A percentile compares a stretch with the other conserved stretches of the same genome.
phyloP scores from a whole-genome alignment of 768 basidiomycete genomes.

The Pleurotus salmoneostramineus region DNA sequence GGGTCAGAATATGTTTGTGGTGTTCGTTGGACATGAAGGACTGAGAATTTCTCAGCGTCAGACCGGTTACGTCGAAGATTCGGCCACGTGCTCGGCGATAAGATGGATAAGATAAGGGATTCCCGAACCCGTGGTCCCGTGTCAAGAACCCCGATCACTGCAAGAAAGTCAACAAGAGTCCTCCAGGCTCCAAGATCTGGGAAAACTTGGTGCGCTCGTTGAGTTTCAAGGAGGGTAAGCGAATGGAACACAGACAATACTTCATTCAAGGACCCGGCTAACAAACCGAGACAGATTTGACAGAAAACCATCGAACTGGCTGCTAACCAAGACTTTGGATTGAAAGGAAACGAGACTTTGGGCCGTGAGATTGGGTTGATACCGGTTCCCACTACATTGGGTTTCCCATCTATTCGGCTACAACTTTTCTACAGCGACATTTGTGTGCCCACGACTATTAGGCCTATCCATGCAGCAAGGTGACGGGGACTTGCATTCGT shows the following conservation, averaged over 20 bases:
- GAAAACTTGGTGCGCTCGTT: not conserved
- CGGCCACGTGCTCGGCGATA: not conserved
- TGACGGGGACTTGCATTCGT: conserved; percentile 22
- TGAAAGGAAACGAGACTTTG: not conserved
- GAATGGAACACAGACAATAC: no score
- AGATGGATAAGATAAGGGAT: conserved; percentile 1
- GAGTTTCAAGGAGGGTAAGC: no score
- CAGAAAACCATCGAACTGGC: not conserved
- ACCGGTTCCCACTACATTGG: conserved; percentile 34
- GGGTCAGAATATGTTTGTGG: conserved; percentile 10
- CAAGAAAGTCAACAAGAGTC: not conserved
- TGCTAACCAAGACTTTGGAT: conserved; percentile 1
- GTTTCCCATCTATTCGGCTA: conserved; percentile 28
- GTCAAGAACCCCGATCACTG: not conserved
- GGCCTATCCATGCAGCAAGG: conserved; percentile 22
- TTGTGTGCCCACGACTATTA: conserved; percentile 18
- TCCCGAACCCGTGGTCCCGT: conserved; percentile 16
- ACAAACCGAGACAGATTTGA: not conserved
- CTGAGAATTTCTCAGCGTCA: not conserved
- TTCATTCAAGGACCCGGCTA: no score
- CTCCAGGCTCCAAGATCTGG: not conserved
- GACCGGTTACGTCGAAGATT: not conserved
- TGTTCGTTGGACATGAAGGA: not conserved
- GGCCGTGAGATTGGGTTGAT: conserved; percentile 29
- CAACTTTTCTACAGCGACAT: conserved; percentile 17